Evolutionary conservation across 768 basidiomycete genomes (phyloP).

Genomic region (Fistulinella prunicolor): DNA sequence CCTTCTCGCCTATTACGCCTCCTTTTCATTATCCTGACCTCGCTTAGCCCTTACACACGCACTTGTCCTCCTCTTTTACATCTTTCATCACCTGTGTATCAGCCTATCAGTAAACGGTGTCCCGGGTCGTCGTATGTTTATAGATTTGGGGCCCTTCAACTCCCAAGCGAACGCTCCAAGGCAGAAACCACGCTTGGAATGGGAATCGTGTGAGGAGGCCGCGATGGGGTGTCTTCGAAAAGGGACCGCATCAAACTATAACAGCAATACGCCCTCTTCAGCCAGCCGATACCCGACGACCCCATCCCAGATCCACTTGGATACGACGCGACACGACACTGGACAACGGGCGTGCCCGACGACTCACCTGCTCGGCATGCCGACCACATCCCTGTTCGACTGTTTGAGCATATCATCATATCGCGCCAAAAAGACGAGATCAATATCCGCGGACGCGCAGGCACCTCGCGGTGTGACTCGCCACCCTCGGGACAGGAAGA

Average conservation of each 20-base stretch:
- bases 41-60: constrained; percentile 34
- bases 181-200: constrained; percentile 4
- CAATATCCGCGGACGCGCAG: constrained; percentile 18
- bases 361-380: constrained; percentile 62
- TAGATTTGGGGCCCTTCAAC: constrained; percentile 21
- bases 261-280: constrained; percentile 9
- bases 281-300: constrained; percentile 9
- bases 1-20: constrained; percentile 7
- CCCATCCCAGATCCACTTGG: constrained; percentile 17
- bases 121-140: constrained; percentile 23
- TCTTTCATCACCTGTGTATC: constrained; percentile 45
- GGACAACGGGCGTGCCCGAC: constrained; percentile 8
- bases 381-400: constrained; percentile 61
- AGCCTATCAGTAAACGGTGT: constrained; percentile 25
- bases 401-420: constrained; percentile 4
- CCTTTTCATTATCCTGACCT: constrained; percentile 10
- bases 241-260: constrained; percentile 36
- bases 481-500: too few relatives aligned
- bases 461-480: too few relatives aligned
- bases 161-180: constrained; percentile 24
- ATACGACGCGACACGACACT: too few relatives aligned
- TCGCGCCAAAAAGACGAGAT: constrained; percentile 9
- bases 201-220: constrained; percentile 23
- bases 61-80: constrained; percentile 50
- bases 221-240: constrained; percentile 35